These are phyloP conservation scores for Pichia inconspicua DNA, from an alignment of 1,139 yeast genomes.

Conservation along the genomic window DNA sequence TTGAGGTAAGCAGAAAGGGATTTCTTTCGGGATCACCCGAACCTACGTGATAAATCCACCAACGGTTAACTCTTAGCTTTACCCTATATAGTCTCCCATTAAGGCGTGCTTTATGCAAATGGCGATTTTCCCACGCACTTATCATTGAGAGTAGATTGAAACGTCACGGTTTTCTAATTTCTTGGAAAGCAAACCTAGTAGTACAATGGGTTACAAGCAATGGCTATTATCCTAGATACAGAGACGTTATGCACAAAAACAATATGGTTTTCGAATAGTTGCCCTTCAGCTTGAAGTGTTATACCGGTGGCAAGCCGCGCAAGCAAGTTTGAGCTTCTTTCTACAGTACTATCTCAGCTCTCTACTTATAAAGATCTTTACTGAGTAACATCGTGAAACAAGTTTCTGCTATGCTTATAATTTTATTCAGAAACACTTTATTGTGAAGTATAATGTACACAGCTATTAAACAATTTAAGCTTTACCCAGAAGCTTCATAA, in stretches of 20 bases:
- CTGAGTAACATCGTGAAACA: no score
- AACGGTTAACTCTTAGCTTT: slow-evolving; percentile 34
- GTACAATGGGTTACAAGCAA: not conserved
- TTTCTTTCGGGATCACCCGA: slow-evolving; percentile 25
- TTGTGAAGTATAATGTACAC: not conserved
- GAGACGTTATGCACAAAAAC: not conserved
- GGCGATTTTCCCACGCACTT: slow-evolving; percentile 4
- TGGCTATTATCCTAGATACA: not conserved
- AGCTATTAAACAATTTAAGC: not conserved
- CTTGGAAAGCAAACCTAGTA: no score
- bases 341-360: no score
- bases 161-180: no score
- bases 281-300: not conserved
- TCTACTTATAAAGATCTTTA: no score
- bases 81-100: slow-evolving; percentile 22
- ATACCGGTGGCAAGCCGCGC: not conserved
- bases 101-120: not conserved
- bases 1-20: slow-evolving; percentile 35
- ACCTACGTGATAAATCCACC: slow-evolving; percentile 34
- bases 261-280: no score
- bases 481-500: slow-evolving; percentile 42
- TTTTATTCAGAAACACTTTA: no score
- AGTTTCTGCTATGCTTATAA: no score
- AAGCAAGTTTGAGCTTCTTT: no score
- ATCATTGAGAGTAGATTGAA: slow-evolving; percentile 2